phyloP scores from a whole-genome alignment of 2,329 filamentous ascomycete genomes.

The Epichloe sibirici region DNA sequence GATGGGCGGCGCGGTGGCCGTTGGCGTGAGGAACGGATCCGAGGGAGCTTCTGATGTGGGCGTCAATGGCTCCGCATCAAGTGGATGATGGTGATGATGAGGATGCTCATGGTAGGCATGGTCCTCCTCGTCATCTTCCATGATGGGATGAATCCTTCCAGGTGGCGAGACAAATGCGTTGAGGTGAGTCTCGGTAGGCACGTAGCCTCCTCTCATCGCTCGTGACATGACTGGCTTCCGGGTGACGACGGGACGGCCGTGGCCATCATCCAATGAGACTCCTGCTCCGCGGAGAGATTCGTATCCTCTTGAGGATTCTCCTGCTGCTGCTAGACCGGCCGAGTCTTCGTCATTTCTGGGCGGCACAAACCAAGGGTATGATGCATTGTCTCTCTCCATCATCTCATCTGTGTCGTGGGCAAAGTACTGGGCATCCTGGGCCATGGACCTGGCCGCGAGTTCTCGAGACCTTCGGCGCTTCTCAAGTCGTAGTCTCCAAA shows the following conservation, averaged over 20 bases:
- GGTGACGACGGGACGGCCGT: conserved; percentile 20
- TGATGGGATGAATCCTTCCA: conserved; percentile 43
- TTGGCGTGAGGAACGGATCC: conserved; percentile 41
- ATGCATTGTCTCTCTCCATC: conserved; percentile 24
- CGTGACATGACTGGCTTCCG: conserved; percentile 22
- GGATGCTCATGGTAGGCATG: conserved; percentile 13
- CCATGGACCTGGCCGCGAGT: conserved; percentile 34
- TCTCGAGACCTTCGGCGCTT: conserved; percentile 27
- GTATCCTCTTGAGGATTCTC: conserved; percentile 33
- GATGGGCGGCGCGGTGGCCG: conserved; percentile 11
- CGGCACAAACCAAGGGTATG: background rate
- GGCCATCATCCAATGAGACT: conserved; percentile 13
- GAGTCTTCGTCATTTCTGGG: background rate
- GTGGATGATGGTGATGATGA: background rate
- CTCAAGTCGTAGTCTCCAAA: conserved; percentile 33
- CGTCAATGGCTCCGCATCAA: conserved; percentile 11
- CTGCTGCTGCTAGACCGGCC: conserved; percentile 11
- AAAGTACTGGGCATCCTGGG: conserved; percentile 37
- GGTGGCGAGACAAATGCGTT: conserved; percentile 18
- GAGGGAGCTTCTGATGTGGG: conserved; percentile 25
- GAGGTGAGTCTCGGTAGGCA: conserved; percentile 18
- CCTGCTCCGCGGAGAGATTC: conserved; percentile 31
- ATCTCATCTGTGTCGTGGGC: conserved; percentile 33
- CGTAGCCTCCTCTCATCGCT: conserved; percentile 19
- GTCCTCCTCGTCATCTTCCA: conserved; percentile 46